Conservation (phyloP, 306 rosid genomes). For the Medicago ruthenica region DNA sequence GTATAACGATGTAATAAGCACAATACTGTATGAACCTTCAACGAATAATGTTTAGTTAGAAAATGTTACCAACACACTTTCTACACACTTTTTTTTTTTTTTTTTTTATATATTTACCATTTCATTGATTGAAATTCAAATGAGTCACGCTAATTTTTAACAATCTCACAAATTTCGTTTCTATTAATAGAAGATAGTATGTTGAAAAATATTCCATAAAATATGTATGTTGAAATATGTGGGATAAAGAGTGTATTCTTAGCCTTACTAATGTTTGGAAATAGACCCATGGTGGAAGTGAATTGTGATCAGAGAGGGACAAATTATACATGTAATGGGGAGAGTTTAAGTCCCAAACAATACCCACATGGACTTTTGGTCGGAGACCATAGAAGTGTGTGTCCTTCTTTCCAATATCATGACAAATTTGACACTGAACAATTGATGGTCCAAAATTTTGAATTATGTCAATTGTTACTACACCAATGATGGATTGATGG, state of each 20-base stretch:
- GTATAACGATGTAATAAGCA: too few relatives aligned
- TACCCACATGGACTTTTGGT: not conserved
- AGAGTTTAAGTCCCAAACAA: not conserved
- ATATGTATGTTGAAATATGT: too few relatives aligned
- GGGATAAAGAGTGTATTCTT: not conserved
- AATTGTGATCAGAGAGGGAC: not conserved
- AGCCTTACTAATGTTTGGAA: not conserved
- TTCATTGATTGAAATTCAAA: too few relatives aligned
- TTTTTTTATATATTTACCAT: too few relatives aligned
- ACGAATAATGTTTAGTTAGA: too few relatives aligned
- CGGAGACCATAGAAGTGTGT: not conserved
- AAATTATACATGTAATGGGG: not conserved
- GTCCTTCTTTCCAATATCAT: not conserved
- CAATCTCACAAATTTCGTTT: too few relatives aligned
- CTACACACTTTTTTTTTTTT: too few relatives aligned
- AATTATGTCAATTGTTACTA: slow-evolving; percentile 11
- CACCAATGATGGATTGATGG: slow-evolving; percentile 26
- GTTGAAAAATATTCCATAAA: too few relatives aligned
- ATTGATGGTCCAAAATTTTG: not conserved
- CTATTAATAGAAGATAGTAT: too few relatives aligned
- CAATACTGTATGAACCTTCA: too few relatives aligned
- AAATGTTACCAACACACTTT: too few relatives aligned
- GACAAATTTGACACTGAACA: not conserved
- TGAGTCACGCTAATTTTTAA: too few relatives aligned
- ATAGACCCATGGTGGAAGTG: not conserved